These are phyloP conservation scores for Seiridium unicorne DNA, from an alignment of 2,329 filamentous ascomycete genomes.

Conservation along the genomic window DNA sequence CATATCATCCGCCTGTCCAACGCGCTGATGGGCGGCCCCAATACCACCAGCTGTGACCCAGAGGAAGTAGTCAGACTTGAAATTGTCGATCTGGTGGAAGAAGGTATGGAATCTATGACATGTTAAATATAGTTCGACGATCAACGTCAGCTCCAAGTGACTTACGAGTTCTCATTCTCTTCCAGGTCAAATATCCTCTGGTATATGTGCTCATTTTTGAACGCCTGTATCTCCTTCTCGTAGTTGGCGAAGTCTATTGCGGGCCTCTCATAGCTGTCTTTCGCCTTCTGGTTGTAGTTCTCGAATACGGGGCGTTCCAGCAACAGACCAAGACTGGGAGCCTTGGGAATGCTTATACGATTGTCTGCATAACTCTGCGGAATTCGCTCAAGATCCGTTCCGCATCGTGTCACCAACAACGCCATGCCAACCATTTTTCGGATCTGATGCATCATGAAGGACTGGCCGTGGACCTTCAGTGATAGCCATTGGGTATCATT, in stretches of 20 bases:
- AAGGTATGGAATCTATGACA: constrained; percentile 67
- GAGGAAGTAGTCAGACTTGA: constrained; percentile 68
- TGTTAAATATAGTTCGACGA: constrained; percentile 12
- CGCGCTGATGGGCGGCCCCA: constrained; percentile 52
- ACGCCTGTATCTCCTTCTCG: constrained; percentile 76
- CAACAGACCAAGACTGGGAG: constrained; percentile 81
- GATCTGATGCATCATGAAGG: constrained; percentile 99
- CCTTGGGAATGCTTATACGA: constrained; percentile 88
- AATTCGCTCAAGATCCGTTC: constrained; percentile 70
- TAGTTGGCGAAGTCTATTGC: constrained; percentile 77
- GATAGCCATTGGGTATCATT: constrained; percentile 93
- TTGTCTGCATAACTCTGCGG: constrained; percentile 68
- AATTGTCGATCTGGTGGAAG: constrained; percentile 78
- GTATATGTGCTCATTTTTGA: constrained; percentile 93
- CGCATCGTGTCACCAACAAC: constrained; percentile 79
- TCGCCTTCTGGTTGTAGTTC: constrained; percentile 76
- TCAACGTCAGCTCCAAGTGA: constrained; percentile 19
- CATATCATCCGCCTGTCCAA: constrained; percentile 38
- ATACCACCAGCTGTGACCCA: constrained; percentile 72
- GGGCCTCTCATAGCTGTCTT: constrained; percentile 60
- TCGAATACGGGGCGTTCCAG: constrained; percentile 92
- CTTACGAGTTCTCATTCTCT: constrained; percentile 82
- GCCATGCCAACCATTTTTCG: constrained; percentile 98
- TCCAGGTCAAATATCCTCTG: constrained; percentile 87
- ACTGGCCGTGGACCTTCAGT: constrained; percentile 94